Evolutionary conservation across 192 early-diverging fungal species (phyloP).

Genomic region (Coemansia sp.): DNA sequence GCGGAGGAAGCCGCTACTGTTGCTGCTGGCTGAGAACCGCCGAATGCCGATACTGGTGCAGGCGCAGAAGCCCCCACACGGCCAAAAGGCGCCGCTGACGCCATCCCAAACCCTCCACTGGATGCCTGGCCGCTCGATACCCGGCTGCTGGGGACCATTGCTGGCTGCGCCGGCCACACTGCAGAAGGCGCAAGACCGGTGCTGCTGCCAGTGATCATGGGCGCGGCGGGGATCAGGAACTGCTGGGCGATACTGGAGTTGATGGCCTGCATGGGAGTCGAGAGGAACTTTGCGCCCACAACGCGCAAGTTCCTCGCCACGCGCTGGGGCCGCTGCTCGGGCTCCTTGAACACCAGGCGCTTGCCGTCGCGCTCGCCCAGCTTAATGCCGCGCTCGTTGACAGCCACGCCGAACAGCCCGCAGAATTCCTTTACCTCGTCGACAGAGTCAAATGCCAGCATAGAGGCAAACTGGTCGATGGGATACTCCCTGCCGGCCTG

Average conservation of each 20-base stretch:
- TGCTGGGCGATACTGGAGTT: slow-evolving; percentile 20
- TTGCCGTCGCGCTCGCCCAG: slow-evolving; percentile 39
- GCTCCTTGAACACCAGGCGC: slow-evolving; percentile 30
- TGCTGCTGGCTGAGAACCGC: neutral
- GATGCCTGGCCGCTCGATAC: neutral
- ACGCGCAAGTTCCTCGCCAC: slow-evolving; percentile 25
- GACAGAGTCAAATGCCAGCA: slow-evolving; percentile 63
- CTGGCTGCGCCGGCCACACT: neutral
- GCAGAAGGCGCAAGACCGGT: neutral
- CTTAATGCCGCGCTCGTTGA: slow-evolving; percentile 24
- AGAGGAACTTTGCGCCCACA: slow-evolving; percentile 39
- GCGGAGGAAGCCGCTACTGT: neutral
- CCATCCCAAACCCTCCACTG: neutral
- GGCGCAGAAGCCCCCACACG: neutral
- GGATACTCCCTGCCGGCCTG: slow-evolving; percentile 52
- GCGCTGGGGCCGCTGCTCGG: slow-evolving; percentile 24
- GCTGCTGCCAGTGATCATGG: neutral
- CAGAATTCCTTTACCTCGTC: slow-evolving; percentile 53
- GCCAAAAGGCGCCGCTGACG: neutral
- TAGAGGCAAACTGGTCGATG: slow-evolving; percentile 49
- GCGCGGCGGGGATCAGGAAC: slow-evolving; percentile 7
- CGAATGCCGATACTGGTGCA: slow-evolving; percentile 4
- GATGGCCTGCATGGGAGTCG: slow-evolving; percentile 37
- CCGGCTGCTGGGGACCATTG: neutral
- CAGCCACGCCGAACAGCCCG: slow-evolving; percentile 19